Evolutionary conservation across 1,284 basidiomycete genomes (phyloP).

Genomic region (Cutaneotrichosporon cyanovorans): DNA sequence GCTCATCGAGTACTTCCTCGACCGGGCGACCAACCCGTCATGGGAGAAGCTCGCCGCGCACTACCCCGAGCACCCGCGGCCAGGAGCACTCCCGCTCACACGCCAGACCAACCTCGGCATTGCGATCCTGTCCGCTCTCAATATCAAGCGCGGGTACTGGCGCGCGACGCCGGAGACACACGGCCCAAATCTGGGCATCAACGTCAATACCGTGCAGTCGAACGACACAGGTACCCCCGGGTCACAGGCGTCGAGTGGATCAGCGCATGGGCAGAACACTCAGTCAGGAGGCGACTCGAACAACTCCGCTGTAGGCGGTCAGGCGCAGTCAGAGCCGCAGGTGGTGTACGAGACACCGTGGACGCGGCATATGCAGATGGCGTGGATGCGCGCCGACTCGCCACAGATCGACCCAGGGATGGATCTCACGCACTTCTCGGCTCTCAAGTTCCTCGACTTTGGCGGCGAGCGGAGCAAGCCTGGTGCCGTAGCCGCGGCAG

Average conservation of each 20-base stretch:
- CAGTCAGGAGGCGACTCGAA: too few relatives aligned
- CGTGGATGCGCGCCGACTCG: too few relatives aligned
- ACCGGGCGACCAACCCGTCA: constrained; percentile 34
- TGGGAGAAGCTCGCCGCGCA: constrained; percentile 37
- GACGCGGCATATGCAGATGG: too few relatives aligned
- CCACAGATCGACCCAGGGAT: too few relatives aligned
- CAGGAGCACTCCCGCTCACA: constrained; percentile 31
- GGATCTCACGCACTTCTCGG: neutral
- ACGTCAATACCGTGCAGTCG: neutral
- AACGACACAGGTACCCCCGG: too few relatives aligned
- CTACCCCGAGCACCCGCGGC: constrained; percentile 40
- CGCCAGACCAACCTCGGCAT: constrained; percentile 28
- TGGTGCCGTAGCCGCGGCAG: too few relatives aligned
- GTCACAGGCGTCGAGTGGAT: too few relatives aligned
- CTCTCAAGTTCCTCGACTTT: constrained; percentile 4
- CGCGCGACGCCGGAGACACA: neutral
- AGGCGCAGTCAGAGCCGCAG: too few relatives aligned
- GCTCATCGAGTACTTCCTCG: constrained; percentile 42
- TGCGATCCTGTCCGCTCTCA: constrained; percentile 36
- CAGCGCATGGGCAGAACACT: too few relatives aligned
- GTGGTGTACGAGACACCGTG: too few relatives aligned
- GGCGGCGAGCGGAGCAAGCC: neutral
- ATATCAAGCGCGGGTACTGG: constrained; percentile 43
- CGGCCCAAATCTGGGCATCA: neutral
- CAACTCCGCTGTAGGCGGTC: too few relatives aligned